These are phyloP conservation scores for Salix caprea DNA, from an alignment of 345 rosid species.

Conservation along the genomic window DNA sequence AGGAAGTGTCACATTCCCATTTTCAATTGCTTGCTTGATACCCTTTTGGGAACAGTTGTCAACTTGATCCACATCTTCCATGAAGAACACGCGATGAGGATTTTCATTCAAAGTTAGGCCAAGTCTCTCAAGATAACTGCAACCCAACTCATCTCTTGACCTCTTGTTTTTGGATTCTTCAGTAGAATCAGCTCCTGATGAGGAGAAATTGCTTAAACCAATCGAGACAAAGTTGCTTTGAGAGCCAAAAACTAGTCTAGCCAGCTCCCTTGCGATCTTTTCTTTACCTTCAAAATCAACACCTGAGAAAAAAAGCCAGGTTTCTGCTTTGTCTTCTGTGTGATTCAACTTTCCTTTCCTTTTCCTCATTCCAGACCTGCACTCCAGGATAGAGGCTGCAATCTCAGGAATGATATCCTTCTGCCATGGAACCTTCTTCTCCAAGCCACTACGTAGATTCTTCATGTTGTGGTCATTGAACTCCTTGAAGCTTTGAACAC, in stretches of 20 bases:
- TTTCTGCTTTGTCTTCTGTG: slow-evolving; percentile 49
- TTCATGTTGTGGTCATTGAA: slow-evolving; percentile 45
- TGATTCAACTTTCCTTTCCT: slow-evolving; percentile 31
- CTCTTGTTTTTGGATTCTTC: slow-evolving; percentile 41
- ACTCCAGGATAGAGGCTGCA: slow-evolving; percentile 50
- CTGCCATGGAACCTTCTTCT: slow-evolving; percentile 70
- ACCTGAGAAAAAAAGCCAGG: slow-evolving; percentile 82
- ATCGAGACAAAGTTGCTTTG: slow-evolving; percentile 40
- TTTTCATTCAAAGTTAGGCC: slow-evolving; percentile 62
- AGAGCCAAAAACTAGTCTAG: slow-evolving; percentile 64
- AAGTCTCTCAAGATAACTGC: slow-evolving; percentile 36
- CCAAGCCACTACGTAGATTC: slow-evolving; percentile 53
- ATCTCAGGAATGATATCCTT: slow-evolving; percentile 52
- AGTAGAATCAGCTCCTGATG: slow-evolving; percentile 21
- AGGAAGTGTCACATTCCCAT: slow-evolving; percentile 33
- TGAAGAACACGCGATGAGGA: slow-evolving; percentile 58
- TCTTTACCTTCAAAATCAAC: slow-evolving; percentile 61
- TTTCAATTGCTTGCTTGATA: slow-evolving; percentile 41
- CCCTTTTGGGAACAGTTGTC: slow-evolving; percentile 28
- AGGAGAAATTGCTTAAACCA: slow-evolving; percentile 30
- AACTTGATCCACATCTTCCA: slow-evolving; percentile 49
- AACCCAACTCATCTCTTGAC: slow-evolving; percentile 35
- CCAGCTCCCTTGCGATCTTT: slow-evolving; percentile 64
- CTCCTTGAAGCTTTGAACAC: slow-evolving; percentile 39
- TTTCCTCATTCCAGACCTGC: slow-evolving; percentile 60